Percentiles rank a stretch among this genome's conserved stretches.
These are phyloP conservation scores for Hepatocystis sp. DNA, from an alignment of 169 alveolate genomes.

Conservation along the genomic window DNA sequence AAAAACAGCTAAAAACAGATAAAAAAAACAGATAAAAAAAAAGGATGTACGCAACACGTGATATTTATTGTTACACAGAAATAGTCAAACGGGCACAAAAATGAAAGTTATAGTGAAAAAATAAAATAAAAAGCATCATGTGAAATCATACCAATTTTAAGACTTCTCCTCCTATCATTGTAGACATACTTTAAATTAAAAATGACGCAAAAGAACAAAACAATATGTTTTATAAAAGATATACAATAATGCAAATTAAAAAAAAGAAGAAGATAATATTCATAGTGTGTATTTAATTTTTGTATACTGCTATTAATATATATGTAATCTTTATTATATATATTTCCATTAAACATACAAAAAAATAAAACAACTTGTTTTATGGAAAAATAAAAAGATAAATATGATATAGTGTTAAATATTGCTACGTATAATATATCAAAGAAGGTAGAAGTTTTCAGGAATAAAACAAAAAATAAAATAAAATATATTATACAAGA, in stretches of 20 bases:
- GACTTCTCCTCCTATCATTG: slow-evolving; percentile 9
- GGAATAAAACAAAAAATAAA: slow-evolving; percentile 21
- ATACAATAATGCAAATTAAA: slow-evolving; percentile 31
- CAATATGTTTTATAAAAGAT: slow-evolving; percentile 27
- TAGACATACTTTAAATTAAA: slow-evolving; percentile 41
- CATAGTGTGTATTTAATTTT: slow-evolving; percentile 22
- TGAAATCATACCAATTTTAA: too few species aligned
- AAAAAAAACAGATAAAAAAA: too few species aligned
- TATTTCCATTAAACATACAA: slow-evolving; percentile 53
- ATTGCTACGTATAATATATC: slow-evolving; percentile 36
- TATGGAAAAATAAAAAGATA: slow-evolving; percentile 50
- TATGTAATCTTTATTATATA: slow-evolving; percentile 39
- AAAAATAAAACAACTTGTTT: slow-evolving; percentile 57
- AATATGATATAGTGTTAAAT: slow-evolving; percentile 33
- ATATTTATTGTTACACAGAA: too few species aligned
- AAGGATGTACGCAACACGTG: too few species aligned
- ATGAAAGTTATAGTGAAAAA: too few species aligned
- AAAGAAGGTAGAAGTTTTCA: slow-evolving; percentile 50
- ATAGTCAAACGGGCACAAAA: too few species aligned
- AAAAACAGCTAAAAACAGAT: too few species aligned
- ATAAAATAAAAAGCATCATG: too few species aligned
- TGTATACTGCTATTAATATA: slow-evolving; percentile 3
- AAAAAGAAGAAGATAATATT: slow-evolving; percentile 15
- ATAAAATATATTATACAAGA: slow-evolving; percentile 24
- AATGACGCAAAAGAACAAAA: slow-evolving; percentile 13